Evolutionary conservation across 164 flowering plant genomes (phyloP), one percentile per base, ranked within the genome.

Genomic region (Annona squamosa): DNA sequence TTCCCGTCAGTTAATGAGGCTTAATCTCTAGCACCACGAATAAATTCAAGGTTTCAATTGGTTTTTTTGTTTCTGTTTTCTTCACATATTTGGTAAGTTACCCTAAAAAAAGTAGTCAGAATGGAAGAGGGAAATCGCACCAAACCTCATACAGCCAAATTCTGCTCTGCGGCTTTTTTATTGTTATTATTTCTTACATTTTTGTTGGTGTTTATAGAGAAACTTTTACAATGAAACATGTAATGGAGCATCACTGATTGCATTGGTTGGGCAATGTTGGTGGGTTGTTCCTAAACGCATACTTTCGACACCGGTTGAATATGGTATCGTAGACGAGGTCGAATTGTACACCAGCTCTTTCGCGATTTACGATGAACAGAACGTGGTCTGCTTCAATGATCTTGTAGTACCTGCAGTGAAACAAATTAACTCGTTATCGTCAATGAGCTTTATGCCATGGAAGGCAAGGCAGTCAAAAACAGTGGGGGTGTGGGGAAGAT

Each of bases 301-400:
- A 98, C 79, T 90, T 91, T 80, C 99, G 89, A 82, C 99, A 96
- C 9, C 98, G 90, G 73, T 93, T 84, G 61, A 96, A 96, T 56
- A 96, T 96, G 85, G 90, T 88, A 73, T 93, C 97, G 37, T 93
- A 96, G 62, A 96, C 84, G 57, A 96, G 75, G 81, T 96, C 98
- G 67, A 93, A 96, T 70, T 91, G 93, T 61, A 89, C 86, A 67
- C 99, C 98, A 13, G 98, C 99, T 81, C 98, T 84, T 76, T 93
- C 99, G 46, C 98, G 76, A 69, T 90, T 91, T 67, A 95, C 84
- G 9, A 95, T 88, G 87, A 95, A 93, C 43, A 90, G 78, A 68
- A 95, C 86, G 82, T 93, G 99, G 82, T 95, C 99, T 0, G 84
- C 99, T 84, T 93, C 97, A 65, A 95, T 87, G 67, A 93, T 84